Conservation (phyloP, 257 asterid genomes). For the Solanum chaucha region DNA sequence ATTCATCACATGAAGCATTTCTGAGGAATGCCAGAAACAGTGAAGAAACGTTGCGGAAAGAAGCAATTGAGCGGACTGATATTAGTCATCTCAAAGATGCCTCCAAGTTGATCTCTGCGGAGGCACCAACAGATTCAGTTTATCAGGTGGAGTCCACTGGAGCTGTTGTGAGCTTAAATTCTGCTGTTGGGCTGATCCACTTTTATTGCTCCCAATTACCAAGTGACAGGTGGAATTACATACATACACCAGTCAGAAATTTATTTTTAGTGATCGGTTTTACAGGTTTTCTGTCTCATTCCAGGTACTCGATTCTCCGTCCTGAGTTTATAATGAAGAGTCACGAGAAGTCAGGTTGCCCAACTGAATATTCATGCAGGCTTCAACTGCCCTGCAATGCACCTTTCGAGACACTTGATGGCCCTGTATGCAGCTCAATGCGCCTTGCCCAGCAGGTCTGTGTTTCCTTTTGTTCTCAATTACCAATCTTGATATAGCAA, state of each 20-base stretch:
- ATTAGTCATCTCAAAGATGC: slow-evolving; percentile 83
- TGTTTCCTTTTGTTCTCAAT: slow-evolving; percentile 8
- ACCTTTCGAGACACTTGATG: slow-evolving; percentile 90
- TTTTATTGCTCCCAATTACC: slow-evolving; percentile 97
- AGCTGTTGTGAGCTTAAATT: slow-evolving; percentile 97
- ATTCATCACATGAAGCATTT: slow-evolving; percentile 78
- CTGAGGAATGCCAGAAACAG: slow-evolving; percentile 93
- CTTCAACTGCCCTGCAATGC: slow-evolving; percentile 99
- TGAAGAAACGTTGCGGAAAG: slow-evolving; percentile 95
- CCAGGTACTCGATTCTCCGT: slow-evolving; percentile 88
- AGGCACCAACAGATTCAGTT: slow-evolving; percentile 45
- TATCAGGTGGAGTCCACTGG: slow-evolving; percentile 97
- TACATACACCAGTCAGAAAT: background rate
- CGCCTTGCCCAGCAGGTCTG: slow-evolving; percentile 97
- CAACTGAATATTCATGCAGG: slow-evolving; percentile 86
- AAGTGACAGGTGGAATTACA: slow-evolving; percentile 68
- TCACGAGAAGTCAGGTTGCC: slow-evolving; percentile 66
- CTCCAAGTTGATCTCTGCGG: slow-evolving; percentile 40
- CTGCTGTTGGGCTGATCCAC: slow-evolving; percentile 97
- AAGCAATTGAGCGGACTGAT: slow-evolving; percentile 97
- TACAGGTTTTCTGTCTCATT: background rate
- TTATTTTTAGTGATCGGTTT: background rate
- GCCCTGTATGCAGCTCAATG: slow-evolving; percentile 89
- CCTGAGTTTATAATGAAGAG: slow-evolving; percentile 93
- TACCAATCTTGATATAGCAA: background rate